Conservation (phyloP, 2,329 filamentous ascomycete species). For the Neofusicoccum sp. region DNA sequence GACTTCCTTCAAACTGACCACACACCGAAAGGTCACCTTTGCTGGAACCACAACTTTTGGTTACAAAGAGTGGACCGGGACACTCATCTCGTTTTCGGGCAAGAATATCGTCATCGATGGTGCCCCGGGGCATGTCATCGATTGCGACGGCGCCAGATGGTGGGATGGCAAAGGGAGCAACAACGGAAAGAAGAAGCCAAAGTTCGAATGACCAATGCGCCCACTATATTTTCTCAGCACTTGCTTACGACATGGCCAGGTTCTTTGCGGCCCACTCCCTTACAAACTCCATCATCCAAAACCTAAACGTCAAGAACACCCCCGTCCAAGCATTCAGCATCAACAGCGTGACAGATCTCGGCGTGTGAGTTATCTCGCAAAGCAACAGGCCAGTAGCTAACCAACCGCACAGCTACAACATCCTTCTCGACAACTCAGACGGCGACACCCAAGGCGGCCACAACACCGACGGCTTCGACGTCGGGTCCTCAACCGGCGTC, state of each 20-base stretch:
- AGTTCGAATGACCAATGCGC: conserved; percentile 23
- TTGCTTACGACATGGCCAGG: conserved; percentile 55
- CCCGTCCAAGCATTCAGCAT: conserved; percentile 54
- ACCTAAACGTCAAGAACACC: conserved; percentile 48
- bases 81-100: conserved; percentile 62
- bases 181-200: conserved; percentile 46
- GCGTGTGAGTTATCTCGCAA: too few species aligned
- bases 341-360: conserved; percentile 45
- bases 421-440: conserved; percentile 59
- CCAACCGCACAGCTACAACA: too few species aligned
- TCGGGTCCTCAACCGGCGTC: conserved; percentile 49
- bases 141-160: conserved; percentile 56
- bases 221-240: neutral
- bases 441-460: conserved; percentile 46
- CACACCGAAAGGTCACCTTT: conserved; percentile 61
- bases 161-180: conserved; percentile 50
- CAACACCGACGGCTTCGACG: conserved; percentile 60
- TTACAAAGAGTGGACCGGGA: conserved; percentile 64
- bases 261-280: conserved; percentile 59
- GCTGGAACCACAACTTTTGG: conserved; percentile 65
- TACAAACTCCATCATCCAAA: conserved; percentile 49
- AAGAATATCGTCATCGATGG: conserved; percentile 59
- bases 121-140: conserved; percentile 53
- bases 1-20: too few species aligned
- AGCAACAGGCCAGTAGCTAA: too few species aligned